Base-by-base conservation (phyloP, 257 asterid species). In the Solanum boliviense region DNA sequence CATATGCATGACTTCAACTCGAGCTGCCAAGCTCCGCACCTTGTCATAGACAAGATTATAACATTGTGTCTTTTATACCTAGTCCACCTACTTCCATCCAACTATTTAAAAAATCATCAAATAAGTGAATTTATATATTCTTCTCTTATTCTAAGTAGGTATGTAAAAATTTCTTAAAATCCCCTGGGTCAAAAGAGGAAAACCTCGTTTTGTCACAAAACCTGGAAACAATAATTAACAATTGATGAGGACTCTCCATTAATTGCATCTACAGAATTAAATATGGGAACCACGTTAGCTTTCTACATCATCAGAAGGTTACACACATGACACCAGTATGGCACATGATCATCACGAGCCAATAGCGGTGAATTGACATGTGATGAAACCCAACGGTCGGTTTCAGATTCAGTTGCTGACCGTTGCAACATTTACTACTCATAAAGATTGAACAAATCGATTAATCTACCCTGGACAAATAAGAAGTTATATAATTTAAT, bases 341-440 rank as follows among this genome's bases (percentile, higher is more conserved):
- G 89, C 92, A 88, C 89, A 89, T 88, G 89, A 86, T 60, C 81
- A 75, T 72, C 60, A 88, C 86, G 27, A 36, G 48, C 21, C 3
- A 3, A 5, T 65, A 18, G 10, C 25, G 36, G 86, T 76, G 46
- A 9, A 32, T 10, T 25, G 79, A 76, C 89, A 89, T 79, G 79
- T 86, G 81, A 89, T 16, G 62, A 52, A 52, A 52, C 62, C 88
- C 90, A 91, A 90, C 92, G 93, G 93, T 92, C 91, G 89, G 89
- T 88, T 87, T 86, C 87, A 85, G 90, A 75, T 88, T 87, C 65
- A 32, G 84, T 27, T 72, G 72, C 84, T 87, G 92, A 92, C 93
- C 95, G 95, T 92, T 92, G 79, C 87, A 60, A 27, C 86, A 88
- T 88, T 87, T 86, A 88, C 70, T 82, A 38, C 46, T 62, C 71